Conservation (phyloP, 768 basidiomycete genomes). For the Mycena vitilis region DNA sequence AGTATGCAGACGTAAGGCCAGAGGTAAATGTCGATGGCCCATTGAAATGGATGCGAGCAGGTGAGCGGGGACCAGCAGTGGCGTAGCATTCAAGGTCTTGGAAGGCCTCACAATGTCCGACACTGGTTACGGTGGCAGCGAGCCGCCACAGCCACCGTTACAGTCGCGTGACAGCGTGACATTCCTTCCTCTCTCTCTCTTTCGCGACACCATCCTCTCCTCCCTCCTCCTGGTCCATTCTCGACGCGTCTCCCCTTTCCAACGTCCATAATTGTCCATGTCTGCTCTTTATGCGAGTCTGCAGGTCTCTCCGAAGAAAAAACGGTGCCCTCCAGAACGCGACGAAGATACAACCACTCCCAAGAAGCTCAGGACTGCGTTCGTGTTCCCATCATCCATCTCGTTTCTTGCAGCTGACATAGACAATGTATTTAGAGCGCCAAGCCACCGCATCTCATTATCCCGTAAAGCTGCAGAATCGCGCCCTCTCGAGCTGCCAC, state of each 20-base stretch:
- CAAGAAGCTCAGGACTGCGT: constrained; percentile 74
- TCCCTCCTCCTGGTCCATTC: constrained; percentile 16
- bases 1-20: constrained; percentile 10
- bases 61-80: neutral
- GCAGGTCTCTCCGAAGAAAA: constrained; percentile 76
- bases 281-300: constrained; percentile 72
- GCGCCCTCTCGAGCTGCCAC: constrained; percentile 56
- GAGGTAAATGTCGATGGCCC: neutral
- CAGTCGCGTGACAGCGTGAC: constrained; percentile 17
- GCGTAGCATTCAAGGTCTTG: no score
- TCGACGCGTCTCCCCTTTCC: constrained; percentile 38
- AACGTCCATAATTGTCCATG: constrained; percentile 48
- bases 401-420: constrained; percentile 10
- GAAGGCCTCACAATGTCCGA: no score
- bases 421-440: constrained; percentile 24
- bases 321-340: constrained; percentile 63
- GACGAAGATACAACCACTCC: constrained; percentile 74
- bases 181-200: neutral
- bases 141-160: neutral
- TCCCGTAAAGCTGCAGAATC: constrained; percentile 21
- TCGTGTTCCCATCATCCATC: constrained; percentile 39
- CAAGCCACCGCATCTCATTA: constrained; percentile 59
- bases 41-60: neutral
- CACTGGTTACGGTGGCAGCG: neutral
- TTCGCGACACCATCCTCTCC: constrained; percentile 34